Evolutionary conservation across 2,329 filamentous ascomycete species (phyloP).

Genomic region (Clarireedia monteithiana): DNA sequence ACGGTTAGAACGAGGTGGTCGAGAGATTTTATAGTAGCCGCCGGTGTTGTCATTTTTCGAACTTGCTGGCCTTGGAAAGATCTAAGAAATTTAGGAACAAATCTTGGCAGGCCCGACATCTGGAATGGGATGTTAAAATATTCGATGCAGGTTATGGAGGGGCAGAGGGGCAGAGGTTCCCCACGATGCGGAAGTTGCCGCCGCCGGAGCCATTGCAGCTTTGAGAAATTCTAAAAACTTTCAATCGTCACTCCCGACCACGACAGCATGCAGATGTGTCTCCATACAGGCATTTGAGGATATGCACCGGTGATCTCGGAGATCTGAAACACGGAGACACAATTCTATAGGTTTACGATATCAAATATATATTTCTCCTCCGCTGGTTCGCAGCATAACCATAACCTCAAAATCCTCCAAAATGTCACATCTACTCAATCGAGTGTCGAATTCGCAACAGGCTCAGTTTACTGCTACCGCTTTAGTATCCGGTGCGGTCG

Average conservation of each 20-base stretch:
- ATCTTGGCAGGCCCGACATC: neutral
- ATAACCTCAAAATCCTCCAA: neutral
- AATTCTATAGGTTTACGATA: too few species aligned
- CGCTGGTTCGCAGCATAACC: neutral
- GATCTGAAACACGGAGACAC: too few species aligned
- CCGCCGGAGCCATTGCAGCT: neutral
- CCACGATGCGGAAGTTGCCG: slow-evolving; percentile 3
- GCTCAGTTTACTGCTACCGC: slow-evolving; percentile 64
- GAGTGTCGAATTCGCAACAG: slow-evolving; percentile 16
- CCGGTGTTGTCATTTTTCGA: slow-evolving; percentile 10
- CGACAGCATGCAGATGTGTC: too few species aligned
- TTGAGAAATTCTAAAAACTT: too few species aligned
- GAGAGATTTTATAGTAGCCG: slow-evolving; percentile 29
- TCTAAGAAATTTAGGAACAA: neutral
- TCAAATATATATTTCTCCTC: too few species aligned
- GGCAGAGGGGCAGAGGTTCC: neutral
- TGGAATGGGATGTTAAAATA: neutral
- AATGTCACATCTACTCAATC: slow-evolving; percentile 26
- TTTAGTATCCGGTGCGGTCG: slow-evolving; percentile 52
- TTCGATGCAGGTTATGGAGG: neutral
- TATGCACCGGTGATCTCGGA: too few species aligned
- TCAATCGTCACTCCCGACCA: too few species aligned
- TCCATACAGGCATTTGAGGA: too few species aligned
- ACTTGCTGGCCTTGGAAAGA: neutral
- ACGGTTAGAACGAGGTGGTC: slow-evolving; percentile 57